Percentiles rank a stretch among this genome's conserved stretches.
Evolutionary conservation across 345 rosid genomes (phyloP).

Genomic region (Arabis hirsuta): DNA sequence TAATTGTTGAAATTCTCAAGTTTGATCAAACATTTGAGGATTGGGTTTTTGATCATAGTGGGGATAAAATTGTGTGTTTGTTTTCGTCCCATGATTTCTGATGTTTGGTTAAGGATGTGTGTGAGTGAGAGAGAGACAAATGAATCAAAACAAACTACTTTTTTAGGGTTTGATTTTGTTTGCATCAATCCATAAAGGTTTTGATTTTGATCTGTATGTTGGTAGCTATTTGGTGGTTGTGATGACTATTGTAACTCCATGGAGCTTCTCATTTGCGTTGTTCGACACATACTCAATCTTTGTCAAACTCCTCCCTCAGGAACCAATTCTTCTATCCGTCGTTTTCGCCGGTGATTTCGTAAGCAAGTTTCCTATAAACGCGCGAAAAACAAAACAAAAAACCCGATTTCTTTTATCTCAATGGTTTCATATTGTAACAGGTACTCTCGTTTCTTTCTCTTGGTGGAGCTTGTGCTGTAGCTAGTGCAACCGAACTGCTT

Average conservation of each 20-base stretch:
- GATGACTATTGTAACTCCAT: constrained; percentile 71
- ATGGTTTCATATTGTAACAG: constrained; percentile 40
- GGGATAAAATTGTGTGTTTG: too few relatives aligned
- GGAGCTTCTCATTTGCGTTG: constrained; percentile 59
- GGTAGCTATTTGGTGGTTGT: constrained; percentile 64
- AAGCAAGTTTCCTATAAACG: constrained; percentile 16
- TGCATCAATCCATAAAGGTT: not conserved
- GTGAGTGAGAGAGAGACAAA: not conserved
- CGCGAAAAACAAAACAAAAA: too few relatives aligned
- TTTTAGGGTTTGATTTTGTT: not conserved
- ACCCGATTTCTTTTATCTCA: too few relatives aligned
- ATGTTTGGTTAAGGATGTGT: not conserved
- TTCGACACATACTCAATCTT: constrained; percentile 63
- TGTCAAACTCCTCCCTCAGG: constrained; percentile 52
- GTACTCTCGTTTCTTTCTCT: constrained; percentile 60
- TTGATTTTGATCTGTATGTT: not conserved
- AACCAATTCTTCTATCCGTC: constrained; percentile 47
- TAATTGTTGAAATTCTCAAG: not conserved
- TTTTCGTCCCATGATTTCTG: not conserved
- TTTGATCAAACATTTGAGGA: constrained; percentile 9
- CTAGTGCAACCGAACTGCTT: constrained; percentile 55
- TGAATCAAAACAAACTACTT: constrained; percentile 28
- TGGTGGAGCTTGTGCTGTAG: constrained; percentile 66
- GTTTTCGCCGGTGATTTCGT: constrained; percentile 65
- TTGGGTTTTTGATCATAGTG: not conserved